Conservation (phyloP, 148 eudicot species). For the Persicaria tinctoria region DNA sequence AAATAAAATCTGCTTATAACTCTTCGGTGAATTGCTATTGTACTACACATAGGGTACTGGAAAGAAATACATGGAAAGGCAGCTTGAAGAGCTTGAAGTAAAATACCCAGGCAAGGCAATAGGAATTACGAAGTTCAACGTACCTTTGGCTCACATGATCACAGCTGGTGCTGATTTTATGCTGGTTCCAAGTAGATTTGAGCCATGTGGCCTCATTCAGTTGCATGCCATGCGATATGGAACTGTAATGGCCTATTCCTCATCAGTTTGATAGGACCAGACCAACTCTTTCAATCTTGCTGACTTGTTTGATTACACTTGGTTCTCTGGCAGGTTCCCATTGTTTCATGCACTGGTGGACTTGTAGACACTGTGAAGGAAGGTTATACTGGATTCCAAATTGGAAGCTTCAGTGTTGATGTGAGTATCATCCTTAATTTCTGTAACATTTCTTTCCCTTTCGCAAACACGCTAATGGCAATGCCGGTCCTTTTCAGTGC, state of each 20-base stretch:
- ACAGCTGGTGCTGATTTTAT: conserved; percentile 87
- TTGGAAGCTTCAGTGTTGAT: conserved; percentile 83
- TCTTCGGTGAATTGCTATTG: not conserved
- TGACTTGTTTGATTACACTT: not conserved
- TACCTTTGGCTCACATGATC: conserved; percentile 78
- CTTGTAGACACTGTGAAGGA: conserved; percentile 88
- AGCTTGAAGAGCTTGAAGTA: conserved; percentile 62
- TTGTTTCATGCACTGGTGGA: conserved; percentile 93
- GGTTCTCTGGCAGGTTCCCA: conserved; percentile 48
- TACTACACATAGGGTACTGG: conserved; percentile 67
- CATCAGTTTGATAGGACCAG: not conserved
- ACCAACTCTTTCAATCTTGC: not conserved
- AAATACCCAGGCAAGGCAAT: conserved; percentile 65
- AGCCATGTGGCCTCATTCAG: conserved; percentile 98
- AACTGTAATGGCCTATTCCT: conserved; percentile 41
- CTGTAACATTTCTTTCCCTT: not conserved
- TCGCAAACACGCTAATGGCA: not conserved
- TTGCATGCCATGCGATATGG: conserved; percentile 95
- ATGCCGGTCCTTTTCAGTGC: conserved; percentile 37
- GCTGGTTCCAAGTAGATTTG: conserved; percentile 86
- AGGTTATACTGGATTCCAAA: conserved; percentile 91
- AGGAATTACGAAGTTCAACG: conserved; percentile 81
- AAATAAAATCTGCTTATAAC: not conserved
- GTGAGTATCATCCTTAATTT: conserved; percentile 24
- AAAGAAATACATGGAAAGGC: conserved; percentile 69